These are phyloP conservation scores for Calonectria henricotiae DNA, from an alignment of 2,329 filamentous ascomycete genomes.

Conservation along the genomic window DNA sequence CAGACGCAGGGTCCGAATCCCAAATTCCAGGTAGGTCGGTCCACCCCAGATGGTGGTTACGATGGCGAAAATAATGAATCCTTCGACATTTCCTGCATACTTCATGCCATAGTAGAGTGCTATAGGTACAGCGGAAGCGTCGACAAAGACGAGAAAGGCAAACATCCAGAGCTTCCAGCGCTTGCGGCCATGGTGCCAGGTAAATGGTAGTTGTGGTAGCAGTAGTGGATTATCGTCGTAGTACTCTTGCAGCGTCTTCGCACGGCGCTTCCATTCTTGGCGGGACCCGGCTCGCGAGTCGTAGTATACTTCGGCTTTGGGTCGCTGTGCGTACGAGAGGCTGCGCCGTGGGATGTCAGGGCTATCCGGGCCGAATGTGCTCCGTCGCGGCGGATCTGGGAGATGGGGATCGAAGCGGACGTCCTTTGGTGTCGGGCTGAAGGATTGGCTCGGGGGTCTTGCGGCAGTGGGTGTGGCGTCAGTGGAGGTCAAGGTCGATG, in stretches of 20 bases:
- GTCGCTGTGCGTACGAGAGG: conserved; percentile 57
- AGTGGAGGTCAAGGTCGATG: conserved; percentile 41
- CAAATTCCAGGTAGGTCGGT: conserved; percentile 71
- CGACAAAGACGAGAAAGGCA: conserved; percentile 66
- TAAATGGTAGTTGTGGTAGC: conserved; percentile 61
- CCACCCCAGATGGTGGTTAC: conserved; percentile 71
- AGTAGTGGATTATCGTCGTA: conserved; percentile 60
- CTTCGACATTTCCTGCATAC: conserved; percentile 60
- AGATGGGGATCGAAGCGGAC: conserved; percentile 46
- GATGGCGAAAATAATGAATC: conserved; percentile 67
- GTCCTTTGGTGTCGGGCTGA: conserved; percentile 30
- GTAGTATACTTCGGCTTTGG: conserved; percentile 59
- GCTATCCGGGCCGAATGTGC: conserved; percentile 40
- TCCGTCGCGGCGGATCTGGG: conserved; percentile 36
- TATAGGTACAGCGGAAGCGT: conserved; percentile 65
- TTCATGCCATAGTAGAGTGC: conserved; percentile 69
- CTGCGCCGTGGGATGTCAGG: conserved; percentile 53
- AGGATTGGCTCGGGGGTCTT: conserved; percentile 41
- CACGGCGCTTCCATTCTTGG: conserved; percentile 57
- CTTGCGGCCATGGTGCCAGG: conserved; percentile 61
- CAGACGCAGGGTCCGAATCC: conserved; percentile 65
- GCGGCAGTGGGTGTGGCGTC: conserved; percentile 36
- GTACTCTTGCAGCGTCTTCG: conserved; percentile 59
- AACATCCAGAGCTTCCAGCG: conserved; percentile 66
- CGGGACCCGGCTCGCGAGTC: conserved; percentile 60